A percentile compares a stretch with the other conserved stretches of the same genome.
These are phyloP conservation scores for Eucalyptus coolabah DNA, from an alignment of 345 rosid genomes.

Conservation along the genomic window DNA sequence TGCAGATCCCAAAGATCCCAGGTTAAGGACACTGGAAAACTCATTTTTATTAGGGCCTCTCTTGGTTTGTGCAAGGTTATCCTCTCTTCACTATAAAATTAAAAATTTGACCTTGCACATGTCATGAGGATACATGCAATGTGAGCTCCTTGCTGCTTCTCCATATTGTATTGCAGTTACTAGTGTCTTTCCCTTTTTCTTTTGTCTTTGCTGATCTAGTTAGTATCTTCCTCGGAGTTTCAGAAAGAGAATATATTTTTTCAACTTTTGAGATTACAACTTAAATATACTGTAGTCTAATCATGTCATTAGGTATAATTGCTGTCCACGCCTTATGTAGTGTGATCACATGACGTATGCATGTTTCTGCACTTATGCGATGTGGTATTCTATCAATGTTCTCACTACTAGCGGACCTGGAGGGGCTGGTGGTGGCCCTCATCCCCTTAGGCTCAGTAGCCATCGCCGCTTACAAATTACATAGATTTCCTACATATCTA, in stretches of 20 bases:
- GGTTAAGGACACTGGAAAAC: slow-evolving; percentile 55
- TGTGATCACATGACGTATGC: background rate
- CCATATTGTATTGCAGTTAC: background rate
- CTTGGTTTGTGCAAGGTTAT: slow-evolving; percentile 61
- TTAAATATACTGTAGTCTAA: background rate
- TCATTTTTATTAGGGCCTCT: slow-evolving; percentile 82
- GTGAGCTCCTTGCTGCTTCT: background rate
- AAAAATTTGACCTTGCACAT: background rate
- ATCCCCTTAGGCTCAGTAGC: background rate
- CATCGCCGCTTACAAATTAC: background rate
- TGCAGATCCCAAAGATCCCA: slow-evolving; percentile 71
- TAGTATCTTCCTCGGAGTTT: background rate
- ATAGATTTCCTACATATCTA: background rate
- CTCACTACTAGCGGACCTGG: background rate
- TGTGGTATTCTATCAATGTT: background rate
- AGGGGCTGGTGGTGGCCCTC: background rate
- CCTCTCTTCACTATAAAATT: background rate
- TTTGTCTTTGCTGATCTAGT: background rate
- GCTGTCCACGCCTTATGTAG: background rate
- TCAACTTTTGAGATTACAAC: background rate
- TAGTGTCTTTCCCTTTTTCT: background rate
- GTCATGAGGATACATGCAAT: background rate
- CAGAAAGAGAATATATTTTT: background rate
- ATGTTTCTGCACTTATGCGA: background rate
- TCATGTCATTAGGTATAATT: background rate